Evolutionary conservation across 2,329 filamentous ascomycete genomes (phyloP).

Genomic region (Nigrospora osmanthi): DNA sequence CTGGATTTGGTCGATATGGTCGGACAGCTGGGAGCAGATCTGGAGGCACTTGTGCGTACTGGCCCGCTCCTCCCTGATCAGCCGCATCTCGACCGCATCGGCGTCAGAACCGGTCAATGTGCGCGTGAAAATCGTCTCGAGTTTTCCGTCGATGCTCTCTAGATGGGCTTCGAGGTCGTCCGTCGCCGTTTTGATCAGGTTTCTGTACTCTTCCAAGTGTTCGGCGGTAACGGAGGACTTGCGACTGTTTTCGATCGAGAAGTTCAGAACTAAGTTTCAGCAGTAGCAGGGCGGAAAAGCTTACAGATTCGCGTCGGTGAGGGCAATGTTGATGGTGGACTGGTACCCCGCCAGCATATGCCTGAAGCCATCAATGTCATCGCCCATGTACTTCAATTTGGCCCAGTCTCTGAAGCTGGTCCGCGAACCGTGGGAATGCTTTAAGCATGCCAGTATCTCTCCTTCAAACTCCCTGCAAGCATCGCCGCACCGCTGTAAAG

Average conservation of each 20-base stretch:
- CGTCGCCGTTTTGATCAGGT: slow-evolving; percentile 22
- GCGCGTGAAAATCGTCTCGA: slow-evolving; percentile 13
- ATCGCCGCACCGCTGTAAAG: slow-evolving; percentile 30
- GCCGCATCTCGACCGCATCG: slow-evolving; percentile 18
- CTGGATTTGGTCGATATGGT: slow-evolving; percentile 20
- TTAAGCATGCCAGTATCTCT: slow-evolving; percentile 25
- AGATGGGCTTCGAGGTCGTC: slow-evolving; percentile 1
- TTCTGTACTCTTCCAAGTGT: slow-evolving; percentile 21
- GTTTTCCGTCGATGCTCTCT: slow-evolving; percentile 10
- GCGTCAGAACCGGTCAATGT: slow-evolving; percentile 7
- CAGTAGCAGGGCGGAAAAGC: slow-evolving; percentile 10
- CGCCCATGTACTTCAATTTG: slow-evolving; percentile 33
- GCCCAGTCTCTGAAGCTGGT: slow-evolving; percentile 37
- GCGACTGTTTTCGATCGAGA: slow-evolving; percentile 16
- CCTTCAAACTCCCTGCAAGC: slow-evolving; percentile 32
- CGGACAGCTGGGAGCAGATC: slow-evolving; percentile 22
- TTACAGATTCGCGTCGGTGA: slow-evolving; percentile 31
- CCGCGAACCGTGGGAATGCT: slow-evolving; percentile 21
- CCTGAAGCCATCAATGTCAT: slow-evolving; percentile 32
- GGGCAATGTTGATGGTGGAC: slow-evolving; percentile 29
- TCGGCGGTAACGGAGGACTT: slow-evolving; percentile 21
- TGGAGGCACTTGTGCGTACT: slow-evolving; percentile 25
- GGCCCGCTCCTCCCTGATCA: slow-evolving; percentile 22
- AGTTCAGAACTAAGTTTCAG: slow-evolving; percentile 4
- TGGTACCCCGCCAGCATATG: slow-evolving; percentile 31